Evolutionary conservation across 2,329 filamentous ascomycete species (phyloP).

Genomic region (Talaromyces atroroseus): DNA sequence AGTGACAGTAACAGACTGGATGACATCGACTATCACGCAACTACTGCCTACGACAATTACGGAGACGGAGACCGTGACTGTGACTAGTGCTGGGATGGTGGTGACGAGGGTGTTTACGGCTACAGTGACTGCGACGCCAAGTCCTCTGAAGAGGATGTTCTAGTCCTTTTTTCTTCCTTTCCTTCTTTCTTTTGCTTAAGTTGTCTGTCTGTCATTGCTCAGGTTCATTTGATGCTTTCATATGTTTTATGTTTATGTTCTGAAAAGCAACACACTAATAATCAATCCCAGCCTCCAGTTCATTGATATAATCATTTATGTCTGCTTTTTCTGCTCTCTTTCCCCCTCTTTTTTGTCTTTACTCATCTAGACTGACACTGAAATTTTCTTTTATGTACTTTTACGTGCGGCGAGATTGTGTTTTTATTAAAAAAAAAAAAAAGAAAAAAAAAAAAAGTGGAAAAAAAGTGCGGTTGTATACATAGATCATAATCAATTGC

Average conservation of each 20-base stretch:
- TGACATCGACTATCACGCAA: neutral
- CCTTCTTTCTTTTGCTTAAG: neutral
- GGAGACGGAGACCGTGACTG: neutral
- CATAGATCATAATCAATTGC: no score
- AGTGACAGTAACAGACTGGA: conserved; percentile 15
- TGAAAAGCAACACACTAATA: neutral
- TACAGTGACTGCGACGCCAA: neutral
- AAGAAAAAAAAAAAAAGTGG: no score
- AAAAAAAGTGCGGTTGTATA: no score
- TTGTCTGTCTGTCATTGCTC: neutral
- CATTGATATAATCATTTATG: neutral
- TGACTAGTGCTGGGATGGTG: neutral
- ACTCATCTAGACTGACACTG: no score
- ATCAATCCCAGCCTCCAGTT: neutral
- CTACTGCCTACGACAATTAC: neutral
- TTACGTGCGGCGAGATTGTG: no score
- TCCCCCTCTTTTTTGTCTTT: neutral
- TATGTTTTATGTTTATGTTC: neutral
- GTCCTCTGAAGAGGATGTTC: neutral
- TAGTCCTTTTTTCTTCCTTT: neutral
- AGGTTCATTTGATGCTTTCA: neutral
- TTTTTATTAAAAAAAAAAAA: no score
- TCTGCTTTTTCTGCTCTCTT: neutral
- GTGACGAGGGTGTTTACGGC: neutral
- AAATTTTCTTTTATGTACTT: no score